These are phyloP conservation scores for Diutina mesorugosa DNA, from an alignment of 1,139 yeast species.

Conservation along the genomic window DNA sequence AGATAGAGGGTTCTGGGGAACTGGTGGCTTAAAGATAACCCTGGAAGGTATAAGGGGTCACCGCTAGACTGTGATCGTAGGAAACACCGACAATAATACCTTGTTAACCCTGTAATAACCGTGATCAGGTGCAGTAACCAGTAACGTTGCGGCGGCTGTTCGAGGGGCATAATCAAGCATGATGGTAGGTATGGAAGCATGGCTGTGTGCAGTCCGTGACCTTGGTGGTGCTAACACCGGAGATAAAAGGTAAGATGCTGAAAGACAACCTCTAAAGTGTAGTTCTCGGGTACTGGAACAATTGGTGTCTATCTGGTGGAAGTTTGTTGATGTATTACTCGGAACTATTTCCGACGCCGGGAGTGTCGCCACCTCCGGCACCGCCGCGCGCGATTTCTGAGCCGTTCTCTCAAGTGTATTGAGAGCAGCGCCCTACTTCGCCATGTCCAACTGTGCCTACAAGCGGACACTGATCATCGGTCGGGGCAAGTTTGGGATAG, in stretches of 20 bases:
- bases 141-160: not conserved
- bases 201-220: not conserved
- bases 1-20: not conserved
- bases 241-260: no score
- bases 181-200: not conserved
- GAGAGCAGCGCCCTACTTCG: not conserved
- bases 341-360: not conserved
- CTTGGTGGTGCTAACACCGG: not conserved
- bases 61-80: no score
- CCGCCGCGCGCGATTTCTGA: not conserved
- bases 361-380: not conserved
- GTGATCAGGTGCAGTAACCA: not conserved
- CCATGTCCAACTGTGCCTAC: slow-evolving; percentile 15
- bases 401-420: not conserved
- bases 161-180: not conserved
- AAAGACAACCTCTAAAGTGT: no score
- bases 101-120: no score
- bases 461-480: slow-evolving; percentile 87
- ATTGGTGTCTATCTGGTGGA: not conserved
- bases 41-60: no score
- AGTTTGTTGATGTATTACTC: not conserved
- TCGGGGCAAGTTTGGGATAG: slow-evolving; percentile 93
- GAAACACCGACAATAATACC: not conserved
- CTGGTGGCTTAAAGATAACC: not conserved
- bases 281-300: no score